Base-by-base conservation (phyloP, 2,329 filamentous ascomycete genomes). In the Hymenotorrendiella dingleyae region DNA sequence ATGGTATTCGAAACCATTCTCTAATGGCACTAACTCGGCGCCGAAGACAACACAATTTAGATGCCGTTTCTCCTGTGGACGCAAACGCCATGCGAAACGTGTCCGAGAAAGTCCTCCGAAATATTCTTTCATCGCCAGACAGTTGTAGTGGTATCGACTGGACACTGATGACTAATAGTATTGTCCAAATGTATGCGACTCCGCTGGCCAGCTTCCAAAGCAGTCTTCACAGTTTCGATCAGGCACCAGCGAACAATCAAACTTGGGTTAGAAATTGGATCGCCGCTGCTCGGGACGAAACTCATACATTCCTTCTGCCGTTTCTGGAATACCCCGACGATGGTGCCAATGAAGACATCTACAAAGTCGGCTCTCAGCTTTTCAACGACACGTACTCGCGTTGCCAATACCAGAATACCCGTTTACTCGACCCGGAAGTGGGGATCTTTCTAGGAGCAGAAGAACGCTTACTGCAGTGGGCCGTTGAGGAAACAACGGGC, bases 91-190 rank as follows among this genome's bases (percentile, higher is more conserved):
- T 70, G 63, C 62, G 58, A 30, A 35, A 34, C 3, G 48, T 56
- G 21, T 59, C 62, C 0, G 63, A 64, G 40, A 43, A 51, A 27
- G 56, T 62, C 1, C 36, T 71, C 23, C 39, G 37, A 17, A 35
- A 49, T 43, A 19, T 55, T 4, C 40, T 63, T 3, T 38, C 58
- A 5, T 42, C 47, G 12, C 48, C 47, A 1, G 48, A 10, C 47
- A 44, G 47, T 20, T 65, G 69, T 49, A 62, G 63, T 12, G 67
- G 66, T 3, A 63, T 68, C n/a, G 67, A 71, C 43, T 73, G 70
- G 71, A 48, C 56, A 2, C 47, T 57, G 4, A 60, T 67, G n/a
- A 56, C 63, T 6, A 62, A 64, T 24, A 66, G 68, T 37, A 67
- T 73, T 30, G 63, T 71, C 29, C 62, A 64, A 40, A 57, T 57